Base-by-base conservation (phyloP, 2,329 filamentous ascomycete species). In the Talaromyces sp. region DNA sequence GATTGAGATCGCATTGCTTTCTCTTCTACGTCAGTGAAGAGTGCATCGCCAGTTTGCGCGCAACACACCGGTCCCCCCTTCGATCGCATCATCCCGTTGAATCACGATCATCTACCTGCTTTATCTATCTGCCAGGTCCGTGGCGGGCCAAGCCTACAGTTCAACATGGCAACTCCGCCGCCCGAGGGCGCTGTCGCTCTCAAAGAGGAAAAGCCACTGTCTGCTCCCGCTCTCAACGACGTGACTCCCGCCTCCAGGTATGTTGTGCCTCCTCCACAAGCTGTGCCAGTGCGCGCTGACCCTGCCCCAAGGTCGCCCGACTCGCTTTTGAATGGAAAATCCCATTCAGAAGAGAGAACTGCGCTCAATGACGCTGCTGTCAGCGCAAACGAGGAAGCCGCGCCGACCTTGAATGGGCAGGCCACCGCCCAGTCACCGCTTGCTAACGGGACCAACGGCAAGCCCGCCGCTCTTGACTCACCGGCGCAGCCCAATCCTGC, bases 121-220 rank as follows among this genome's bases (percentile, higher is more conserved):
- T 29, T 29, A 29, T 29, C 32, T 35, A 14, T 35, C 32, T 35
- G 11, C 32, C 64, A 43, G 67, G 66, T 65, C 66, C 57, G 54
- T 58, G 61, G 60, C 59, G 63, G 68, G 63, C 64, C 64, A 61
- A 52, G 27, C 48, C 61, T 59, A 62, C 64, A 57, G 61, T 63
- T 64, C 64, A 68, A 50, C 51, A 77, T 77, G 75, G 75, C 75
- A 67, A 77, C 75, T 56, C 75, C 75, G 69, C 75, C 75, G 66
- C 74, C 75, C 56, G 75, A 77, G 71, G 51, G 51, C 61, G 61
- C 71, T 66, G 65, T 71, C 60, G 60, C 69, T 41, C 58, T 73
- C 41, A 76, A 74, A 69, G 73, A 75, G 69, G 73, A 75, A 63
- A 77, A 75, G 69, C 71, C 73, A 66, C 73, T 75, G 66, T 66